These are phyloP conservation scores for Exophiala bonariae DNA, from an alignment of 2,329 filamentous ascomycete genomes.

Conservation along the genomic window DNA sequence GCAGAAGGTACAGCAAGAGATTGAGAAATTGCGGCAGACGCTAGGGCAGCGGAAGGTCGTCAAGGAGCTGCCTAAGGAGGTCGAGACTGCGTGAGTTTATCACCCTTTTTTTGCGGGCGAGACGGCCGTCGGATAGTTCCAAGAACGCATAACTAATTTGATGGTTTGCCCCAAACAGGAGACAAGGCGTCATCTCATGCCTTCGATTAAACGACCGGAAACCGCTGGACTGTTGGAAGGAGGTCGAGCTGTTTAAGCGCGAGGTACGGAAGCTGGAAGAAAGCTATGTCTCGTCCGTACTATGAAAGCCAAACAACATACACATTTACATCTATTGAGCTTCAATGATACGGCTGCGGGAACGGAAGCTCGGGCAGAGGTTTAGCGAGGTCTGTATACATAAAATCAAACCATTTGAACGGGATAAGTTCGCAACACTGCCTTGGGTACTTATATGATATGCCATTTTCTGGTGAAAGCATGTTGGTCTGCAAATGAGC, in stretches of 20 bases:
- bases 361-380: too few species aligned
- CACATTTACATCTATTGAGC: not conserved
- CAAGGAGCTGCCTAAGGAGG: conserved; percentile 65
- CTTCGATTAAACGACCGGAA: conserved; percentile 80
- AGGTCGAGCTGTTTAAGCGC: conserved; percentile 86
- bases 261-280: conserved; percentile 86
- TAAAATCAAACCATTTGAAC: too few species aligned
- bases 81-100: conserved; percentile 61
- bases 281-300: conserved; percentile 81
- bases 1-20: conserved; percentile 56
- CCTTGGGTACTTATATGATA: too few species aligned
- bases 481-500: too few species aligned
- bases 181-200: conserved; percentile 75
- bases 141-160: too few species aligned
- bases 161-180: conserved; percentile 31
- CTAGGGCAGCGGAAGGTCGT: conserved; percentile 62
- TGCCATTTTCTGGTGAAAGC: too few species aligned
- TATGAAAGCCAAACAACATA: conserved; percentile 34
- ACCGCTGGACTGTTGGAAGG: conserved; percentile 90
- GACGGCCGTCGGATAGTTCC: too few species aligned
- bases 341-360: too few species aligned
- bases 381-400: too few species aligned
- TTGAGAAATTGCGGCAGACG: conserved; percentile 49
- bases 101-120: too few species aligned
- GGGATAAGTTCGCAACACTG: too few species aligned